A percentile compares a stretch with the other conserved stretches of the same genome.
These are phyloP conservation scores for Graphilbum sp. DNA, from an alignment of 2,329 filamentous ascomycete genomes.

Conservation along the genomic window DNA sequence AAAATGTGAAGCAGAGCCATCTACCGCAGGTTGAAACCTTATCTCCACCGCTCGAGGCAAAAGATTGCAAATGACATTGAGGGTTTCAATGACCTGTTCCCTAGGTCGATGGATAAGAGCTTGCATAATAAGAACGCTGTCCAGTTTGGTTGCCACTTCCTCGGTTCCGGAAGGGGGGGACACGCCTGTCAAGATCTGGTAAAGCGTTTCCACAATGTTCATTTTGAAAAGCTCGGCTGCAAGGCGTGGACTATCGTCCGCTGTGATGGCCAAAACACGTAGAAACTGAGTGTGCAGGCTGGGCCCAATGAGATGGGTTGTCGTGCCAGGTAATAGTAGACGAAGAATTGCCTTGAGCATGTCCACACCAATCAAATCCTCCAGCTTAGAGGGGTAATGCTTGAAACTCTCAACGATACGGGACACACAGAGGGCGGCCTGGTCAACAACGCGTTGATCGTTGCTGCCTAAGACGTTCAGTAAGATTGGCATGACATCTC, in stretches of 20 bases:
- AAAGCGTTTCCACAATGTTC: slow-evolving; percentile 92
- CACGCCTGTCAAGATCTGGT: slow-evolving; percentile 91
- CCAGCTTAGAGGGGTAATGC: slow-evolving; percentile 70
- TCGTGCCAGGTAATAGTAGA: slow-evolving; percentile 80
- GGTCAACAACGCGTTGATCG: slow-evolving; percentile 92
- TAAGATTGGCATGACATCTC: slow-evolving; percentile 91
- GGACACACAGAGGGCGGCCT: slow-evolving; percentile 88
- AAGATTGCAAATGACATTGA: slow-evolving; percentile 94
- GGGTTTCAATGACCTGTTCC: slow-evolving; percentile 90
- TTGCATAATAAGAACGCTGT: slow-evolving; percentile 97
- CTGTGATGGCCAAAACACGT: slow-evolving; percentile 76
- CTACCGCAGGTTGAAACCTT: no score
- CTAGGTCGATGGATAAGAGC: slow-evolving; percentile 87
- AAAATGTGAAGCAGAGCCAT: no score
- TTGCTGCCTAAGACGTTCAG: slow-evolving; percentile 80
- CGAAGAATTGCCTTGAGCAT: slow-evolving; percentile 72
- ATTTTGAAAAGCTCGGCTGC: slow-evolving; percentile 88
- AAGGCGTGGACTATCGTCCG: slow-evolving; percentile 70
- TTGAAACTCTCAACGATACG: slow-evolving; percentile 96
- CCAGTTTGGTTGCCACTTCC: slow-evolving; percentile 70
- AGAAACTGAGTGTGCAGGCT: slow-evolving; percentile 95
- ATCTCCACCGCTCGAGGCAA: slow-evolving; percentile 28
- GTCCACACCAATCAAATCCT: slow-evolving; percentile 80
- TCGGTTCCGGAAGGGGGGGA: slow-evolving; percentile 70
- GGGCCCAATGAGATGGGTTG: slow-evolving; percentile 72